Conservation (phyloP, 768 basidiomycete species). For the Kwoniella shandongensis region DNA sequence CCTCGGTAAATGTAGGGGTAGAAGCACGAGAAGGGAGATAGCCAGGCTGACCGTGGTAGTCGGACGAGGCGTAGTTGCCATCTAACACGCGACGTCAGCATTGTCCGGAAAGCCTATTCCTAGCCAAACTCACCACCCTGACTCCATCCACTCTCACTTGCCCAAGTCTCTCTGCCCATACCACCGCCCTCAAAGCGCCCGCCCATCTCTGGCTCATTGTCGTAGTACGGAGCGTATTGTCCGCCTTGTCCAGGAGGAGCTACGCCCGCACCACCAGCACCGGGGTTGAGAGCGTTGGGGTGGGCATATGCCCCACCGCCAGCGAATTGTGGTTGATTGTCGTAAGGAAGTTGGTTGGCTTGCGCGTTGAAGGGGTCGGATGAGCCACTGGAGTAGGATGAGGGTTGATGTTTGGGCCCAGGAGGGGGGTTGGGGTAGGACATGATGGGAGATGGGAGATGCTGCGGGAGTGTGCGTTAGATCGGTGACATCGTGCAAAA, state of each 20-base stretch:
- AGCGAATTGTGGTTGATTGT: conserved; percentile 19
- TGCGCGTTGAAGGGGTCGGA: conserved; percentile 43
- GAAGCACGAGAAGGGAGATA: conserved; percentile 66
- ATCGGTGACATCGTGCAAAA: neutral
- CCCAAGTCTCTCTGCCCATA: conserved; percentile 49
- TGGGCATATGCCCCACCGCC: conserved; percentile 16
- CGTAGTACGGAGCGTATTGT: conserved; percentile 44
- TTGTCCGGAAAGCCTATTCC: neutral
- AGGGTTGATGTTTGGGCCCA: conserved; percentile 40
- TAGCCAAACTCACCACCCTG: conserved; percentile 28
- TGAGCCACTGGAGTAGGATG: conserved; percentile 44
- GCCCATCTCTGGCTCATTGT: conserved; percentile 48
- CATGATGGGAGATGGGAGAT: conserved; percentile 25
- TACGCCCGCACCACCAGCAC: conserved; percentile 38
- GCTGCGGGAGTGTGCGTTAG: conserved; percentile 3
- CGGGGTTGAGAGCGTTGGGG: conserved; percentile 29
- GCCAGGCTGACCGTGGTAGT: conserved; percentile 40
- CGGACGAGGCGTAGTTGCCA: conserved; percentile 27
- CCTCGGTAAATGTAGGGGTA: conserved; percentile 72
- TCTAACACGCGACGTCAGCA: conserved; percentile 18
- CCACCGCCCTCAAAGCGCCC: conserved; percentile 50
- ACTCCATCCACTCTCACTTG: conserved; percentile 48
- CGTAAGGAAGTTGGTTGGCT: conserved; percentile 35
- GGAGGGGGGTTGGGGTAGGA: conserved; percentile 46
- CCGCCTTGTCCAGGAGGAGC: conserved; percentile 37